These are phyloP conservation scores for Eucalyptus marginata DNA, from an alignment of 345 rosid species.

Conservation along the genomic window DNA sequence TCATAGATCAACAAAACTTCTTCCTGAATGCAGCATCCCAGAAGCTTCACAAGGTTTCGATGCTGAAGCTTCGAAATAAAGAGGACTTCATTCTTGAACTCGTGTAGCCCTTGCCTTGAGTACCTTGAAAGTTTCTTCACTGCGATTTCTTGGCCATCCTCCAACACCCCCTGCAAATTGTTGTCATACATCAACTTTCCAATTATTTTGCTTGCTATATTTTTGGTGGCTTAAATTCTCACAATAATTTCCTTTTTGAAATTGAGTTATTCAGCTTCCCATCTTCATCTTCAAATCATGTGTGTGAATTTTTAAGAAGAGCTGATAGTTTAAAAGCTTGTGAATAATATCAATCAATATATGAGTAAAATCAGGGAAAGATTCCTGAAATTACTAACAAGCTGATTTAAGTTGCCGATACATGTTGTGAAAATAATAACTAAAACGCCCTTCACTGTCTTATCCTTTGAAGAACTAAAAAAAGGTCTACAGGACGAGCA, in stretches of 20 bases:
- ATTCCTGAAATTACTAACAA: not conserved
- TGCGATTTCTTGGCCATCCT: slow-evolving; percentile 29
- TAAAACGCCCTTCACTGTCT: not conserved
- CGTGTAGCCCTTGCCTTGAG: slow-evolving; percentile 29
- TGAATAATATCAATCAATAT: not conserved
- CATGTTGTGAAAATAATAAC: not conserved
- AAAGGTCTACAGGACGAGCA: not conserved
- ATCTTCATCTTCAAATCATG: not conserved
- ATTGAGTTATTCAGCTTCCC: not conserved
- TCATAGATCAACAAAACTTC: slow-evolving; percentile 9
- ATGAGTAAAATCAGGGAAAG: not conserved
- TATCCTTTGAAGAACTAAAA: not conserved
- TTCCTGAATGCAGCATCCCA: slow-evolving; percentile 12
- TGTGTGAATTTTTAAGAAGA: not conserved
- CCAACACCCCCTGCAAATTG: slow-evolving; percentile 17
- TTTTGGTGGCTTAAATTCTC: not conserved
- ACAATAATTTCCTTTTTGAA: not conserved
- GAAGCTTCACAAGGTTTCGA: slow-evolving; percentile 32
- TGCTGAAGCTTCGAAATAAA: slow-evolving; percentile 35
- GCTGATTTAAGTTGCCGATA: not conserved
- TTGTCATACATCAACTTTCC: not conserved
- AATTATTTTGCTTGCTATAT: not conserved
- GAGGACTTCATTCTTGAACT: slow-evolving; percentile 30
- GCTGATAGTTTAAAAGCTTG: not conserved
- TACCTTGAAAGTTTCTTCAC: slow-evolving; percentile 26